phyloP scores from a whole-genome alignment of 306 rosid species.

The Casuarina glauca region DNA sequence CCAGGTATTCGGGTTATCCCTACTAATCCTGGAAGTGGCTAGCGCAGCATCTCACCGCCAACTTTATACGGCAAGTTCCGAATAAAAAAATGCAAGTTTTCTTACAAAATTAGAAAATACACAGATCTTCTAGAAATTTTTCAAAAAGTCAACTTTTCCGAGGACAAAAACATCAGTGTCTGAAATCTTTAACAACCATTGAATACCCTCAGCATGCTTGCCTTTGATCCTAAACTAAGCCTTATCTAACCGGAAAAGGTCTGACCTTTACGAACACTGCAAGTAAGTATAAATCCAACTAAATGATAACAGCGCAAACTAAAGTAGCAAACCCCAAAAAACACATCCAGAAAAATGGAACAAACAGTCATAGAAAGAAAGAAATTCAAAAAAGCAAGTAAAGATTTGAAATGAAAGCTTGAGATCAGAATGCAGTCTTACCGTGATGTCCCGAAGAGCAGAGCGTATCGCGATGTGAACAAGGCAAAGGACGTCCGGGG shows the following conservation, averaged over 20 bases:
- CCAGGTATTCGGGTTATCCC: too few species aligned
- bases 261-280: neutral
- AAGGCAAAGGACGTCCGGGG: neutral
- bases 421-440: neutral
- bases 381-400: neutral
- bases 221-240: neutral
- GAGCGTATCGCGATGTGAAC: neutral
- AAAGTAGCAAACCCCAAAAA: neutral
- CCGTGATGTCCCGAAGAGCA: neutral
- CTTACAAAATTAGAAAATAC: too few species aligned
- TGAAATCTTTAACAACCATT: too few species aligned
- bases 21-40: too few species aligned
- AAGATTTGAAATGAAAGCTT: neutral
- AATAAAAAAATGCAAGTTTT: too few species aligned
- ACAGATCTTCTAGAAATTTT: too few species aligned
- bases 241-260: neutral
- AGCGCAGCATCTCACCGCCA: too few species aligned
- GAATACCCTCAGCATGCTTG: too few species aligned
- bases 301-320: neutral
- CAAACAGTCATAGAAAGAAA: neutral
- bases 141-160: too few species aligned
- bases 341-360: neutral
- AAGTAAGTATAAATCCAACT: neutral
- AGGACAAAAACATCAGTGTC: too few species aligned
- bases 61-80: too few species aligned